phyloP scores from a whole-genome alignment of 2,329 filamentous ascomycete species.

The Tricladium varicosporioides region DNA sequence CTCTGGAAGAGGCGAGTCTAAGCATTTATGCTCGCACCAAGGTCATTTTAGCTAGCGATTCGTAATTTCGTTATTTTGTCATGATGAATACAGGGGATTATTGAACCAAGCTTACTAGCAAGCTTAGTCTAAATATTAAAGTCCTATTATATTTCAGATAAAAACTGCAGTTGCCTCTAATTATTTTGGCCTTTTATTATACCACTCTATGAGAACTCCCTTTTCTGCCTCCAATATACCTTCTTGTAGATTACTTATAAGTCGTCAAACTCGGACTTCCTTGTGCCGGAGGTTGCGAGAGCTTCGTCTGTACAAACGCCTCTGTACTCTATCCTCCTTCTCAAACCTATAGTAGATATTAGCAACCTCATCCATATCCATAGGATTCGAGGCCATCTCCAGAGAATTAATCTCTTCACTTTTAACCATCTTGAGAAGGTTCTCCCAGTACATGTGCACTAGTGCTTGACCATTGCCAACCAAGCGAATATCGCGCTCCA shows the following conservation, averaged over 20 bases:
- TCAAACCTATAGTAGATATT: conserved; percentile 65
- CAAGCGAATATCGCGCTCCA: conserved; percentile 82
- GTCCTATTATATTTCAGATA: too few relatives aligned
- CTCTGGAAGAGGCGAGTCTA: too few relatives aligned
- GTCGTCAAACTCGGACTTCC: conserved; percentile 45
- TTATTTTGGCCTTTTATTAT: too few relatives aligned
- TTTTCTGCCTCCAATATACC: too few relatives aligned
- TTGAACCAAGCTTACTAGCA: too few relatives aligned
- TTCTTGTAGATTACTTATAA: conserved; percentile 28
- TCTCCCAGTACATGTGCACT: conserved; percentile 81
- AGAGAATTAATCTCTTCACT: conserved; percentile 68
- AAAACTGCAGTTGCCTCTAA: too few relatives aligned
- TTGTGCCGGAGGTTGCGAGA: conserved; percentile 46
- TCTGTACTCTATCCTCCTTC: conserved; percentile 71
- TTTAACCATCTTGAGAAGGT: conserved; percentile 67
- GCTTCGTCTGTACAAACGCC: conserved; percentile 64
- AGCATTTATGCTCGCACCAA: too few relatives aligned
- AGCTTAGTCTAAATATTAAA: too few relatives aligned
- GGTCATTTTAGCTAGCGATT: too few relatives aligned
- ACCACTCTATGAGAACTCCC: too few relatives aligned
- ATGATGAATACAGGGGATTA: too few relatives aligned
- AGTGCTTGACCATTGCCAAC: conserved; percentile 67
- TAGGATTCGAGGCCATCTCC: conserved; percentile 79
- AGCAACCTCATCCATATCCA: conserved; percentile 70
- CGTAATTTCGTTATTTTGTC: too few relatives aligned